phyloP scores from a whole-genome alignment of 2,329 filamentous ascomycete genomes.

The Botryotinia globosa region DNA sequence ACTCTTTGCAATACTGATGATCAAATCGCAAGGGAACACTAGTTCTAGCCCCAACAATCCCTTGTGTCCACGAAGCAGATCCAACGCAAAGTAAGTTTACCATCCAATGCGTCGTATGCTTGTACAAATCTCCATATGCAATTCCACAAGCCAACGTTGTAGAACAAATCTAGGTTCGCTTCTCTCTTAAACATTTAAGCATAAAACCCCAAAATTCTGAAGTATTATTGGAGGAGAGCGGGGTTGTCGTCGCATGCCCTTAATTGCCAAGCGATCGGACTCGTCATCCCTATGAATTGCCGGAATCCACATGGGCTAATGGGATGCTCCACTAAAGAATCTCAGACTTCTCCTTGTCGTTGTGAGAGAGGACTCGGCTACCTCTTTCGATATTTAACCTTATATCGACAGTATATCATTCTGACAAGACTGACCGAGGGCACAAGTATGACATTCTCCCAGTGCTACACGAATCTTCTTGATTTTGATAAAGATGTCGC shows the following conservation, averaged over 20 bases:
- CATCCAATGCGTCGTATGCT: not conserved
- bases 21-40: not conserved
- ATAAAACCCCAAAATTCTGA: not conserved
- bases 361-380: not conserved
- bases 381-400: not conserved
- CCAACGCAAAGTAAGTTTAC: not conserved
- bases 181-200: not conserved
- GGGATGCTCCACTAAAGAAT: not conserved
- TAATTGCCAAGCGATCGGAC: constrained; percentile 14
- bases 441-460: not conserved
- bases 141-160: not conserved
- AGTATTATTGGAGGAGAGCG: not conserved
- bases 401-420: not conserved
- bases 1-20: not conserved
- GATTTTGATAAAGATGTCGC: not conserved
- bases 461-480: not conserved
- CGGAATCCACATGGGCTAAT: not conserved
- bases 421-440: not conserved
- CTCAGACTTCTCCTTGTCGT: not conserved
- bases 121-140: not conserved
- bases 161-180: not conserved
- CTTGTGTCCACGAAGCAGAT: not conserved
- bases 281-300: constrained; percentile 2
- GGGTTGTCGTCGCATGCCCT: constrained; percentile 1
- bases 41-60: not conserved